These are phyloP conservation scores for Centrapalus pauciflorus DNA, from an alignment of 129 eudicot species.

Conservation along the genomic window DNA sequence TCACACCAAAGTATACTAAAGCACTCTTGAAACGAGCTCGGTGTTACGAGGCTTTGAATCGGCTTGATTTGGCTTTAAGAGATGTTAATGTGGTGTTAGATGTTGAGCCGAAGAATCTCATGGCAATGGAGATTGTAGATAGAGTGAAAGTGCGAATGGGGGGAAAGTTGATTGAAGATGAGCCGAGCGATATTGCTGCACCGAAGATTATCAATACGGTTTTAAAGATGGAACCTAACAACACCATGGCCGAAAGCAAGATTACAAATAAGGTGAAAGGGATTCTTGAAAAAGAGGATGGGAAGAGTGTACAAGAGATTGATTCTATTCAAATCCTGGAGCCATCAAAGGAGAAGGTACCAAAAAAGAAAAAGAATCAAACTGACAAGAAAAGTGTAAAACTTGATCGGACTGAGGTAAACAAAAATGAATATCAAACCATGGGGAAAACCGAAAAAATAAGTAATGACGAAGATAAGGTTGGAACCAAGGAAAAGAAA, in stretches of 20 bases:
- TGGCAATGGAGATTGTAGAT: constrained; percentile 72
- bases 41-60: constrained; percentile 78
- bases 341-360: constrained; percentile 29
- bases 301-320: constrained; percentile 15
- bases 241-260: constrained; percentile 49
- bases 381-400: constrained; percentile 14
- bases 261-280: constrained; percentile 44
- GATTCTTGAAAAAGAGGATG: constrained; percentile 24
- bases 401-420: constrained; percentile 15
- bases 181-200: constrained; percentile 14
- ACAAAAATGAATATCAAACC: constrained; percentile 1
- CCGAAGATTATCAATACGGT: constrained; percentile 41
- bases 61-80: constrained; percentile 71
- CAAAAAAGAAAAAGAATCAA: constrained; percentile 44
- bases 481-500: not conserved
- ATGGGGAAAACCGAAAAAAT: not conserved
- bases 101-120: constrained; percentile 74
- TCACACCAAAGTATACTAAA: constrained; percentile 74
- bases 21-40: constrained; percentile 95
- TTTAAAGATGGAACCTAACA: constrained; percentile 51
- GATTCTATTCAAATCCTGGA: constrained; percentile 38
- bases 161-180: constrained; percentile 2
- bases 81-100: constrained; percentile 53
- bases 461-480: constrained; percentile 12
- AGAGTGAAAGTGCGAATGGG: constrained; percentile 48